Conservation (phyloP, 495 filamentous ascomycete species). For the Lepidopterella palustris region DNA sequence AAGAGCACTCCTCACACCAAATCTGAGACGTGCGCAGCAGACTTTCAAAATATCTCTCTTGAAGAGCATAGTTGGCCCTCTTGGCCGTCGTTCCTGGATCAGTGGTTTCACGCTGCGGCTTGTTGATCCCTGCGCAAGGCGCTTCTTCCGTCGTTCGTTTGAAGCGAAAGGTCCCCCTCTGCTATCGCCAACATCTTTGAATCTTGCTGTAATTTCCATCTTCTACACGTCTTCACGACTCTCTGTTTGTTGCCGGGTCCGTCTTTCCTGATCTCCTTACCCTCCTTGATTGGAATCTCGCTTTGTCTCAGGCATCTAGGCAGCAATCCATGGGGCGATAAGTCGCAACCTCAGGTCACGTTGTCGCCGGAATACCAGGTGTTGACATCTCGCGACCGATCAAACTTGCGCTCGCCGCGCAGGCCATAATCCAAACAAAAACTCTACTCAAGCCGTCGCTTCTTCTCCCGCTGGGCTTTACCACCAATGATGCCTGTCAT, state of each 20-base stretch:
- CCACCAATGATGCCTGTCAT: conserved; percentile 10
- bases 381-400: not conserved
- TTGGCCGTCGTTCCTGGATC: conserved; percentile 3
- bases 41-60: not conserved
- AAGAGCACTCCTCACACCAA: not conserved
- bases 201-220: not conserved
- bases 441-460: not conserved
- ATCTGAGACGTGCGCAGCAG: conserved; percentile 1
- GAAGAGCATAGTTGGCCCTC: not conserved
- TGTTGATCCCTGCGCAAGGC: not conserved
- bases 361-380: conserved; percentile 5
- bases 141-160: conserved; percentile 6
- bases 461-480: not conserved
- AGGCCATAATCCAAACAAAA: not conserved
- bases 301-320: conserved; percentile 9
- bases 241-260: not conserved
- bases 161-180: not conserved
- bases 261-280: not conserved
- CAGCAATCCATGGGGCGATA: conserved; percentile 21
- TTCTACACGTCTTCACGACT: not conserved
- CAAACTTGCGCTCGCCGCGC: not conserved
- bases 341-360: conserved; percentile 17
- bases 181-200: not conserved
- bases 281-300: not conserved
- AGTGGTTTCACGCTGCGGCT: not conserved